Evolutionary conservation across 2,329 filamentous ascomycete genomes (phyloP).

Genomic region (Neobulgaria alba): DNA sequence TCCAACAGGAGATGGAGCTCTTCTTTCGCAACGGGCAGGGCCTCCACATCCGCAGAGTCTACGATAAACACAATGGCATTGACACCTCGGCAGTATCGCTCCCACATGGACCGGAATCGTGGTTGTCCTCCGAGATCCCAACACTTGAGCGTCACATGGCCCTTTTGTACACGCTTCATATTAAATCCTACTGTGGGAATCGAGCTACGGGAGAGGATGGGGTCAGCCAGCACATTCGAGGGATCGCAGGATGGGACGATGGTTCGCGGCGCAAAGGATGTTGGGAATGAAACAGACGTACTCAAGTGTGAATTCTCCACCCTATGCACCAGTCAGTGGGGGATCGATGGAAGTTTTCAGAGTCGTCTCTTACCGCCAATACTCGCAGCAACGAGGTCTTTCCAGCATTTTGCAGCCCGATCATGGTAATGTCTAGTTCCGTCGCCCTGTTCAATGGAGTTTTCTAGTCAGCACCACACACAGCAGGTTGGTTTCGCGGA

Average conservation of each 20-base stretch:
- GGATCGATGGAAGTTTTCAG: slow-evolving; percentile 13
- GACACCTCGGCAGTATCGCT: slow-evolving; percentile 93
- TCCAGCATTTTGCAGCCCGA: slow-evolving; percentile 94
- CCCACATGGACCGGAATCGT: slow-evolving; percentile 97
- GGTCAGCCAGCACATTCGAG: slow-evolving; percentile 31
- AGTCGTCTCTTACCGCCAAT: slow-evolving; percentile 66
- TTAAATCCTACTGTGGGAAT: slow-evolving; percentile 99
- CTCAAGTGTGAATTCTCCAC: slow-evolving; percentile 98
- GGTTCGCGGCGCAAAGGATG: background rate
- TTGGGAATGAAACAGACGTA: slow-evolving; percentile 45
- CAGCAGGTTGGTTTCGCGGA: background rate
- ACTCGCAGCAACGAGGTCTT: slow-evolving; percentile 94
- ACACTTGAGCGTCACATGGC: slow-evolving; percentile 96
- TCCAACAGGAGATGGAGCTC: slow-evolving; percentile 85
- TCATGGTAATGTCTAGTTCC: slow-evolving; percentile 99
- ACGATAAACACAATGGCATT: slow-evolving; percentile 99
- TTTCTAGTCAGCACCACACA: slow-evolving; percentile 5
- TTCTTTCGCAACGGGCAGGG: slow-evolving; percentile 78
- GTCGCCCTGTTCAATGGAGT: slow-evolving; percentile 61
- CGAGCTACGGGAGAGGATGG: slow-evolving; percentile 53
- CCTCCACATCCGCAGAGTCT: slow-evolving; percentile 79
- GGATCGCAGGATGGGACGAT: background rate
- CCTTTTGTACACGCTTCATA: slow-evolving; percentile 96
- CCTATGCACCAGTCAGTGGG: slow-evolving; percentile 48
- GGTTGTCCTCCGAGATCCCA: slow-evolving; percentile 98